A percentile compares a stretch with the other conserved stretches of the same genome.
Evolutionary conservation across 352 stramenopile species (phyloP).

Genomic region (Pythium vanterpoolii): DNA sequence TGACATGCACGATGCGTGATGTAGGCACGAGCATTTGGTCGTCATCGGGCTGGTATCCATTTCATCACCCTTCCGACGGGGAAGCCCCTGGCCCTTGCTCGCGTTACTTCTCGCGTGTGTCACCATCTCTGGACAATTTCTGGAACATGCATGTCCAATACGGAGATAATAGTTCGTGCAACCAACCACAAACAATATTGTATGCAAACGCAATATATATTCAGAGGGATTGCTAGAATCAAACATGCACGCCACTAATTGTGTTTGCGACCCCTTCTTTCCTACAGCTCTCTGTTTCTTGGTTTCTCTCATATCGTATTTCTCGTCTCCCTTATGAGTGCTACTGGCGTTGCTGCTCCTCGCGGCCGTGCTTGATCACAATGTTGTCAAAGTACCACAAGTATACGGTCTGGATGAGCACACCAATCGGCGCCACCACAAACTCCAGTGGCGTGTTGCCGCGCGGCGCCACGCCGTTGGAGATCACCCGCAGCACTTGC

Average conservation of each 20-base stretch:
- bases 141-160: background rate
- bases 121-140: background rate
- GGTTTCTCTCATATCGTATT: background rate
- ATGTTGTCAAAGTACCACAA: conserved; percentile 11
- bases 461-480: conserved; percentile 51
- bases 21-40: no score
- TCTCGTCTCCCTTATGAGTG: background rate
- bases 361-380: background rate
- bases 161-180: background rate
- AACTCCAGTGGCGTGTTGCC: conserved; percentile 54
- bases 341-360: background rate
- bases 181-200: no score
- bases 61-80: no score
- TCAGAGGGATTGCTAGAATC: no score
- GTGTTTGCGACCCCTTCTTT: background rate
- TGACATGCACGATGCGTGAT: no score
- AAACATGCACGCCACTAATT: no score
- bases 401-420: background rate
- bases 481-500: conserved; percentile 43
- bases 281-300: background rate
- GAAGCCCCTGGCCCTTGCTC: no score
- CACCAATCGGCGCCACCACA: conserved; percentile 26
- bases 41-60: no score
- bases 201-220: no score
- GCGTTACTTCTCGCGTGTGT: background rate